These are phyloP conservation scores for Macrocybe gigantea DNA, from an alignment of 768 basidiomycete species.

Conservation along the genomic window DNA sequence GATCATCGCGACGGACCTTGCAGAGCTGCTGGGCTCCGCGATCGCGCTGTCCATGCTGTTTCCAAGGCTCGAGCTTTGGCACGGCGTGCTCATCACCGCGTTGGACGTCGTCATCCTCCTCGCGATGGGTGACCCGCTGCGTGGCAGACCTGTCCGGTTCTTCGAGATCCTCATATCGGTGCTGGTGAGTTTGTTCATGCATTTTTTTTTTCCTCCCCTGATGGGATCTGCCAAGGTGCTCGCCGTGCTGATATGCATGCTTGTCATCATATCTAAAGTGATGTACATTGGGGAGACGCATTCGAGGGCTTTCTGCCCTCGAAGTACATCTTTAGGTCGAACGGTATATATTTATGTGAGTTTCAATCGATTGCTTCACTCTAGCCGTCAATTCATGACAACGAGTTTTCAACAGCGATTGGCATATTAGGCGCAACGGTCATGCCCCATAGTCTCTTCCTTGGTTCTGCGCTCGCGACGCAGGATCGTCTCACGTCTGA, in stretches of 20 bases:
- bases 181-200: conserved; percentile 39
- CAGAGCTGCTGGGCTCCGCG: conserved; percentile 77
- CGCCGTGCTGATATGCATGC: conserved; percentile 73
- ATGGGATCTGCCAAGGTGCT: conserved; percentile 40
- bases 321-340: conserved; percentile 47
- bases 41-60: conserved; percentile 77
- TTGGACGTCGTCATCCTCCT: conserved; percentile 68
- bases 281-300: conserved; percentile 65
- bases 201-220: background rate
- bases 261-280: conserved; percentile 67
- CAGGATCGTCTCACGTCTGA: conserved; percentile 60
- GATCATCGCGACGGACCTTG: conserved; percentile 74
- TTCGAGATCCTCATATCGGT: conserved; percentile 63
- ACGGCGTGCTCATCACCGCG: conserved; percentile 62
- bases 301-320: conserved; percentile 79
- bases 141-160: conserved; percentile 56
- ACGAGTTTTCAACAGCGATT: conserved; percentile 36
- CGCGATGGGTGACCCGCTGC: conserved; percentile 63
- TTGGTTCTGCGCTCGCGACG: conserved; percentile 82
- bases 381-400: background rate
- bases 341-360: conserved; percentile 63
- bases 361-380: background rate
- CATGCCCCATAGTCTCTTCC: conserved; percentile 91
- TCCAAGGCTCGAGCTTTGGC: conserved; percentile 63
- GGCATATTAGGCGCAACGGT: conserved; percentile 81